phyloP scores from a whole-genome alignment of 805 yeast genomes.

The Wickerhamiella dianesei region DNA sequence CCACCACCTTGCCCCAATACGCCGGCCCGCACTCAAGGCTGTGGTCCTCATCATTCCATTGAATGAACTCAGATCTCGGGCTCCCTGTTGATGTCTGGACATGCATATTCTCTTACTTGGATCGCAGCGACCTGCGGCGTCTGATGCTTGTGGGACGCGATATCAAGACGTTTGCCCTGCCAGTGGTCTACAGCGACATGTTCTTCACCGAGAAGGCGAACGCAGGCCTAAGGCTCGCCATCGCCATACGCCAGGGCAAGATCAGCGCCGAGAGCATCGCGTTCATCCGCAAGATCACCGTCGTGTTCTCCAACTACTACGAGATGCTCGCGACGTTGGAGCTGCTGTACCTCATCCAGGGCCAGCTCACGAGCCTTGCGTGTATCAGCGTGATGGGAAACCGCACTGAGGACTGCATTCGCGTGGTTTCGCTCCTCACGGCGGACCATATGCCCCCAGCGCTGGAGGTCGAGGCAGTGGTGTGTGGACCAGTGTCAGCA shows the following conservation, averaged over 20 bases:
- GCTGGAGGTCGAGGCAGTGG: constrained; percentile 7
- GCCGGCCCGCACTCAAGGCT: background rate
- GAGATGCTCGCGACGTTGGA: constrained; percentile 12
- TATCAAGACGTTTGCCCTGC: constrained; percentile 7
- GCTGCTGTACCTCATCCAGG: constrained; percentile 8
- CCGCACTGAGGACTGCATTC: constrained; percentile 11
- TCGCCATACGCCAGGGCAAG: constrained; percentile 10
- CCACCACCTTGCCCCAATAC: background rate
- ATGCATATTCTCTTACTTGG: constrained; percentile 8
- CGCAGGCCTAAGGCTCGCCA: constrained; percentile 14
- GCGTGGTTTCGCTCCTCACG: constrained; percentile 6
- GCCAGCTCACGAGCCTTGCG: constrained; percentile 8
- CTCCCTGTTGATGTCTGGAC: constrained; percentile 12
- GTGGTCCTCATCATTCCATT: background rate
- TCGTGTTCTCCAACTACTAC: constrained; percentile 11
- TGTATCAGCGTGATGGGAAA: constrained; percentile 8
- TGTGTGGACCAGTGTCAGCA: constrained; percentile 2
- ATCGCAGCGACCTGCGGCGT: constrained; percentile 6
- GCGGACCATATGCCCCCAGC: background rate
- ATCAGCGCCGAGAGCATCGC: constrained; percentile 10
- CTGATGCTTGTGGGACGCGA: constrained; percentile 10
- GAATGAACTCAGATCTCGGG: background rate
- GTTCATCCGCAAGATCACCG: constrained; percentile 10
- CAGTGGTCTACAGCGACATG: constrained; percentile 12
- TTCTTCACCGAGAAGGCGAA: constrained; percentile 16